Conservation (phyloP, 805 yeast genomes). For the Ogataea saltuana region DNA sequence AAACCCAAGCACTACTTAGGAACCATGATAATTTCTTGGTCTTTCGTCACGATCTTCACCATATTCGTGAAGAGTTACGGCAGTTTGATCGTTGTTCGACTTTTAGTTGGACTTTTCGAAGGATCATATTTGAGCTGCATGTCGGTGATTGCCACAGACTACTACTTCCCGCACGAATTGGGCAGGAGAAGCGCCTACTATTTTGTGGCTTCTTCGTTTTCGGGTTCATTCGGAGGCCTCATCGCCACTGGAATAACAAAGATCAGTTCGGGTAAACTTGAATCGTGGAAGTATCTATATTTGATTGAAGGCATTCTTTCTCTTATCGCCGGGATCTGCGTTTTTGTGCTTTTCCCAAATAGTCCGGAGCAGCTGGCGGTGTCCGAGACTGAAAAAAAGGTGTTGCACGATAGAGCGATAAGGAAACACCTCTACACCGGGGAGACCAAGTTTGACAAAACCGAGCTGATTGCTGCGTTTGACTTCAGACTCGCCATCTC, state of each 20-base stretch:
- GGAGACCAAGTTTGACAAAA: conserved; percentile 10
- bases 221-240: conserved; percentile 60
- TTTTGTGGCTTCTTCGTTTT: conserved; percentile 52
- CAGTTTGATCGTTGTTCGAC: conserved; percentile 58
- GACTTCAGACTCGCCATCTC: conserved; percentile 40
- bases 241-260: conserved; percentile 38
- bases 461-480: conserved; percentile 30
- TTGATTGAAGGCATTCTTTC: conserved; percentile 17
- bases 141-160: conserved; percentile 64
- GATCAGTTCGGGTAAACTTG: conserved; percentile 20
- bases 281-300: conserved; percentile 22
- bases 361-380: conserved; percentile 3
- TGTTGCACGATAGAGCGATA: conserved; percentile 2
- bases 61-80: conserved; percentile 55
- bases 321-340: conserved; percentile 10
- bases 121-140: conserved; percentile 73
- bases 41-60: conserved; percentile 41
- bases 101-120: conserved; percentile 66
- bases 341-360: conserved; percentile 7
- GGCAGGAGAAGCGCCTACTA: conserved; percentile 49
- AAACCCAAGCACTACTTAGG: conserved; percentile 34
- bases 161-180: conserved; percentile 56
- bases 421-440: conserved; percentile 8
- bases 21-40: conserved; percentile 38
- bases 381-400: conserved; percentile 5